A percentile compares a stretch with the other conserved stretches of the same genome.
Conservation (phyloP, 2,329 filamentous ascomycete species). For the Fusarium papillatum region DNA sequence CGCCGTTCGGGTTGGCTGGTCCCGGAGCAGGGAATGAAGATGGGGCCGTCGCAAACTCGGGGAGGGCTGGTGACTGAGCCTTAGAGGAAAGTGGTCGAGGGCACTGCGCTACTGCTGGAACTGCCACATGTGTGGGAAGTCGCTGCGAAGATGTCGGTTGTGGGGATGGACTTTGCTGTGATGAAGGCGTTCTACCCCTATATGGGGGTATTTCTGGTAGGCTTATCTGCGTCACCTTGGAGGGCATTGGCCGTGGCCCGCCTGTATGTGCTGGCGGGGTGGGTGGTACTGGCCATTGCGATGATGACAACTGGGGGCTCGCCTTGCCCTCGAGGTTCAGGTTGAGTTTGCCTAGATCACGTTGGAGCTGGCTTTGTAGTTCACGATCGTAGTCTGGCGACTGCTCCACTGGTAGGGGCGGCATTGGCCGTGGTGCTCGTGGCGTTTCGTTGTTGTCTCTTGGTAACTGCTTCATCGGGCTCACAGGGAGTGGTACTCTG, state of each 20-base stretch:
- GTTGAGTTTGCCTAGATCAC: conserved; percentile 71
- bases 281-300: conserved; percentile 38
- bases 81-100: conserved; percentile 47
- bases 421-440: conserved; percentile 60
- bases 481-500: conserved; percentile 71
- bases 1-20: conserved; percentile 71
- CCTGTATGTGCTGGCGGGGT: conserved; percentile 51
- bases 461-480: conserved; percentile 46
- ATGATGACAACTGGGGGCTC: conserved; percentile 24
- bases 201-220: conserved; percentile 70
- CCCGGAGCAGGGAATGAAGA: conserved; percentile 69
- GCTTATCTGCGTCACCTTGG: conserved; percentile 56
- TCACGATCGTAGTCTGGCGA: conserved; percentile 73
- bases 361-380: conserved; percentile 73
- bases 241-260: conserved; percentile 52
- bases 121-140: conserved; percentile 26
- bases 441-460: conserved; percentile 61
- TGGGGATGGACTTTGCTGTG: conserved; percentile 44
- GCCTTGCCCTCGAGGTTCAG: conserved; percentile 50
- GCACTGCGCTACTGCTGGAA: conserved; percentile 32
- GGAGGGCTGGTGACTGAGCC: conserved; percentile 47
- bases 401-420: conserved; percentile 60
- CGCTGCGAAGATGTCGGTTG: conserved; percentile 45
- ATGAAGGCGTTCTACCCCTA: conserved; percentile 53
- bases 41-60: conserved; percentile 52